Evolutionary conservation across 2,329 filamentous ascomycete species (phyloP).

Genomic region (Didymella sp.): DNA sequence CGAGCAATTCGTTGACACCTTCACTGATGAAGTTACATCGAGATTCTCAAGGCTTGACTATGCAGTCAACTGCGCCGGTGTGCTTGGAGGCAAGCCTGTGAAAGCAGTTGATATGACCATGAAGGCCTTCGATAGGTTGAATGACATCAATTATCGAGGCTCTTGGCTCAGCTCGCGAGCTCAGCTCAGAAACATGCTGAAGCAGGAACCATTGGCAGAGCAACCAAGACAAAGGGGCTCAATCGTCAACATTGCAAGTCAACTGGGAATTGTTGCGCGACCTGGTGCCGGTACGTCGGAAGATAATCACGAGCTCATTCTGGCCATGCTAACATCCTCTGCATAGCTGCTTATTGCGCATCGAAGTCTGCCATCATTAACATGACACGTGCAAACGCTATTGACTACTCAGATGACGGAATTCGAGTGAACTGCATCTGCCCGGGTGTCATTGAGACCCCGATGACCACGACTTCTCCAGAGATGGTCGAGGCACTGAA

Average conservation of each 20-base stretch:
- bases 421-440: conserved; percentile 68
- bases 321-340: conserved; percentile 10
- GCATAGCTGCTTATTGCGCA: conserved; percentile 61
- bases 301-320: too few relatives aligned
- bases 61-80: conserved; percentile 63
- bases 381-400: conserved; percentile 64
- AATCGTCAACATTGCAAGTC: conserved; percentile 64
- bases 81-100: conserved; percentile 53
- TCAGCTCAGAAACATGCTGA: conserved; percentile 59
- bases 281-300: conserved; percentile 31
- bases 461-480: conserved; percentile 38
- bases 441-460: conserved; percentile 58
- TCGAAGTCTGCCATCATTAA: conserved; percentile 66
- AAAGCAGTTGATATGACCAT: conserved; percentile 57
- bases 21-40: conserved; percentile 48
- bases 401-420: conserved; percentile 58
- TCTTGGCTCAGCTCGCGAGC: conserved; percentile 64
- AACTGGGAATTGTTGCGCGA: conserved; percentile 55
- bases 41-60: conserved; percentile 62
- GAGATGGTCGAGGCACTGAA: conserved; percentile 43
- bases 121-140: conserved; percentile 61
- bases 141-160: conserved; percentile 64
- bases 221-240: conserved; percentile 47
- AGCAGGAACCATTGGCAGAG: conserved; percentile 57
- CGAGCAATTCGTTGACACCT: conserved; percentile 53